phyloP scores from a whole-genome alignment of 345 rosid species.

The Pistacia atlantica region DNA sequence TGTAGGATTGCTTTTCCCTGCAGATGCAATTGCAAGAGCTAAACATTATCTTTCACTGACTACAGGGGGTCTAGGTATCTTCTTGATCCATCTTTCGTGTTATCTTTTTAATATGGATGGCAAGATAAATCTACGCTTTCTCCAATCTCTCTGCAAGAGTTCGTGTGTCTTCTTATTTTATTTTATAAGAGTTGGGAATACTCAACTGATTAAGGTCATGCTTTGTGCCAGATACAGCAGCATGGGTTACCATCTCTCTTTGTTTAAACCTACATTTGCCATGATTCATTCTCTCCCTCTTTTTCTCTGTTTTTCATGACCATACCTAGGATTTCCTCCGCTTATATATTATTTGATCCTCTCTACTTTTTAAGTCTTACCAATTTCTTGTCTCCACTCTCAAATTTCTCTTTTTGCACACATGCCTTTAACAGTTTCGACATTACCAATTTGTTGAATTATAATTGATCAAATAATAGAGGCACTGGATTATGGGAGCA shows the following conservation, averaged over 20 bases:
- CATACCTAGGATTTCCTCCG: neutral
- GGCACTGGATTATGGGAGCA: neutral
- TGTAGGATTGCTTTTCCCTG: constrained; percentile 87
- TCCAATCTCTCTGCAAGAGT: neutral
- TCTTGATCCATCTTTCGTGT: constrained; percentile 1
- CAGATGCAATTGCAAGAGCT: constrained; percentile 96
- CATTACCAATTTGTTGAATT: neutral
- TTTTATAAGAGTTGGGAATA: neutral
- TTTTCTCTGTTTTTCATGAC: too few species aligned
- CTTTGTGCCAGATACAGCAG: neutral
- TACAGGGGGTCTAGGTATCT: constrained; percentile 90
- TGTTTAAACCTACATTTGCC: neutral
- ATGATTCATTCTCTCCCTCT: neutral
- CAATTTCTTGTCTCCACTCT: neutral
- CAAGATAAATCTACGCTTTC: neutral
- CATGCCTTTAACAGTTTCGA: neutral
- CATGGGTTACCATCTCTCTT: neutral
- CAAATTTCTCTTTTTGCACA: neutral
- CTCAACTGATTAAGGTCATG: neutral
- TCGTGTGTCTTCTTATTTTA: neutral
- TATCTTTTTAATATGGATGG: neutral
- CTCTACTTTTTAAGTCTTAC: neutral
- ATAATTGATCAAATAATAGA: neutral
- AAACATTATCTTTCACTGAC: constrained; percentile 86
- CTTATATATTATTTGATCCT: neutral